phyloP scores from a whole-genome alignment of 768 basidiomycete genomes.

The Mrakia frigida region DNA sequence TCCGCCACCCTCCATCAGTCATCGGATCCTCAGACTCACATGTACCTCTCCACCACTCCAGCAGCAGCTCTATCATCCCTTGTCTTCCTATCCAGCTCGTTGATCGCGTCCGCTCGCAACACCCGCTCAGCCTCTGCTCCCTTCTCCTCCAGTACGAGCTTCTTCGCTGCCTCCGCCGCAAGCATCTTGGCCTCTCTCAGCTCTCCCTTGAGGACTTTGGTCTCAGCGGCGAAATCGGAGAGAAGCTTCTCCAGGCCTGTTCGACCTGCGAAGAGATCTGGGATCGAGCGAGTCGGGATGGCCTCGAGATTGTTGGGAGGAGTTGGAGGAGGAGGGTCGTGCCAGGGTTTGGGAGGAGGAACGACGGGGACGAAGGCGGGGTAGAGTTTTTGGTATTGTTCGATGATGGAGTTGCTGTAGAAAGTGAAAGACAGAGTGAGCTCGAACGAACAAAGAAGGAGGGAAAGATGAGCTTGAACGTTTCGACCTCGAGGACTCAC shows the following conservation, averaged over 20 bases:
- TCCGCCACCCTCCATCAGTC: neutral
- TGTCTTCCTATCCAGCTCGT: conserved; percentile 54
- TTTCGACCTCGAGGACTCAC: neutral
- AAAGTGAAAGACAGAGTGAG: neutral
- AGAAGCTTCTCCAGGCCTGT: neutral
- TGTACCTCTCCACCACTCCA: conserved; percentile 78
- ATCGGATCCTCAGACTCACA: conserved; percentile 51
- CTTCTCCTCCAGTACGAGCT: neutral
- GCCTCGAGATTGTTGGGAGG: neutral
- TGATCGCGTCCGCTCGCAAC: neutral
- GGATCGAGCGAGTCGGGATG: neutral
- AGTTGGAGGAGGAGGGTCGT: neutral
- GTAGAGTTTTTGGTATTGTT: conserved; percentile 6
- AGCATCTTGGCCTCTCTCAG: neutral
- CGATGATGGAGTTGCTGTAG: conserved; percentile 8
- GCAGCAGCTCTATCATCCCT: conserved; percentile 69
- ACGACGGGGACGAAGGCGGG: neutral
- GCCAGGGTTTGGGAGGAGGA: neutral
- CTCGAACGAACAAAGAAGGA: neutral
- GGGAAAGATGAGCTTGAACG: neutral
- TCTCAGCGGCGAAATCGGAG: conserved; percentile 2
- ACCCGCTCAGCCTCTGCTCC: neutral
- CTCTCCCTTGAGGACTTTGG: neutral
- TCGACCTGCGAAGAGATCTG: neutral
- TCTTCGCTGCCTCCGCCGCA: neutral